These are phyloP conservation scores for Ceratocystis colombiana DNA, from an alignment of 2,329 filamentous ascomycete genomes.

Conservation along the genomic window DNA sequence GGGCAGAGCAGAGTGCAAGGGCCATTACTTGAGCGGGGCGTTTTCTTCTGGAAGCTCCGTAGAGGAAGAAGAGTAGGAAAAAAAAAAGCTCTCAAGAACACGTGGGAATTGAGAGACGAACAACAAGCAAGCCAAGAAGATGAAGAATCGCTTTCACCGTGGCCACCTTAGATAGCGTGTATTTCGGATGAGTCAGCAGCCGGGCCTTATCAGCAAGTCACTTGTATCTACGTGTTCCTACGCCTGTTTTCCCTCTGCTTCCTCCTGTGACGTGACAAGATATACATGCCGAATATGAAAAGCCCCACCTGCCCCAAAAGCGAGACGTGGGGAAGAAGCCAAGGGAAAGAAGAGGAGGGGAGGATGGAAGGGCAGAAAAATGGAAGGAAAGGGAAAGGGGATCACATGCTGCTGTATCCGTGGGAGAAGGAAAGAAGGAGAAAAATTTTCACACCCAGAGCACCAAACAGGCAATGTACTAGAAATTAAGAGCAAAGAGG, in stretches of 20 bases:
- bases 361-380: neutral
- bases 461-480: neutral
- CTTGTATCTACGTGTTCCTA: neutral
- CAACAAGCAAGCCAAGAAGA: neutral
- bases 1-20: neutral
- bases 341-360: neutral
- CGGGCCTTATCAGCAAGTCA: neutral
- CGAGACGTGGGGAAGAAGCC: slow-evolving; percentile 9
- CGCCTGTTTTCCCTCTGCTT: neutral
- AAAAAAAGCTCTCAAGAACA: neutral
- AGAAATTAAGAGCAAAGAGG: neutral
- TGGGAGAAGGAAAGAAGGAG: neutral
- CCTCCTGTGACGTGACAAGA: slow-evolving; percentile 2
- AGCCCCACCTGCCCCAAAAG: neutral
- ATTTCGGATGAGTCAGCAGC: neutral
- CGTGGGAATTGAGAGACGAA: neutral
- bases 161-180: neutral
- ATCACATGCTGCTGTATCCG: no score
- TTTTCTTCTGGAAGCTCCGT: slow-evolving; percentile 12
- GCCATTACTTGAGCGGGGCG: neutral
- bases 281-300: neutral
- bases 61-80: neutral
- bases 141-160: neutral
- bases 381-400: slow-evolving; percentile 1
- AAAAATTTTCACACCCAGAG: neutral